These are phyloP conservation scores for Solanum medicagineum DNA, from an alignment of 257 asterid genomes.

Conservation along the genomic window DNA sequence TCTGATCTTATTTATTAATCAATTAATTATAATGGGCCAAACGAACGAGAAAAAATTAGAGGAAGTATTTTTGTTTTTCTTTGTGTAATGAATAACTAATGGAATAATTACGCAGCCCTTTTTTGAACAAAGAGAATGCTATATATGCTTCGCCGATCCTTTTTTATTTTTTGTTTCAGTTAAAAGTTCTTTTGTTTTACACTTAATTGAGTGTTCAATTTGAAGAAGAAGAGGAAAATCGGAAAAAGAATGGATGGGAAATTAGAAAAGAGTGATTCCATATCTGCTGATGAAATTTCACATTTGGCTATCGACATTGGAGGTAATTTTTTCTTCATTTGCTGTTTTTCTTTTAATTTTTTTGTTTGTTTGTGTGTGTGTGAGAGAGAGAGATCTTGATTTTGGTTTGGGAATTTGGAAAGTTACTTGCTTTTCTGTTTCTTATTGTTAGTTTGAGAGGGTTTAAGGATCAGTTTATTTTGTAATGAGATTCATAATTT, in stretches of 20 bases:
- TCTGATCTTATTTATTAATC: not conserved
- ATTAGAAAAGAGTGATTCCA: not conserved
- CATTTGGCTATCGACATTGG: conserved; percentile 83
- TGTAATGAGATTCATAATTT: not conserved
- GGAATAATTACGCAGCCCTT: not conserved
- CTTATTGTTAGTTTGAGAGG: not conserved
- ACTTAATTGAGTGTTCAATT: not conserved
- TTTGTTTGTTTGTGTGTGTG: not conserved
- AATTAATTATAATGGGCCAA: not conserved
- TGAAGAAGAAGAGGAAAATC: not conserved
- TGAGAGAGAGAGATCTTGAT: not conserved
- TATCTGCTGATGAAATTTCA: conserved; percentile 31
- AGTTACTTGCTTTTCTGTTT: not conserved
- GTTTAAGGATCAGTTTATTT: not conserved
- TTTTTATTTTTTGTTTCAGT: not conserved
- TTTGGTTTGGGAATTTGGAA: not conserved
- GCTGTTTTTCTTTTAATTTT: not conserved
- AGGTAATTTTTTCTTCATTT: conserved; percentile 29
- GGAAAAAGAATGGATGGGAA: not conserved
- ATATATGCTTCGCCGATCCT: not conserved
- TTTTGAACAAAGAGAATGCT: not conserved
- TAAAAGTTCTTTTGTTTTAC: not conserved
- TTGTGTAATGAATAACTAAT: not conserved
- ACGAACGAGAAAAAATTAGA: not conserved
- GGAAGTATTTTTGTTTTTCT: not conserved